phyloP scores from a whole-genome alignment of 768 basidiomycete genomes.

The Agaricus blazei region DNA sequence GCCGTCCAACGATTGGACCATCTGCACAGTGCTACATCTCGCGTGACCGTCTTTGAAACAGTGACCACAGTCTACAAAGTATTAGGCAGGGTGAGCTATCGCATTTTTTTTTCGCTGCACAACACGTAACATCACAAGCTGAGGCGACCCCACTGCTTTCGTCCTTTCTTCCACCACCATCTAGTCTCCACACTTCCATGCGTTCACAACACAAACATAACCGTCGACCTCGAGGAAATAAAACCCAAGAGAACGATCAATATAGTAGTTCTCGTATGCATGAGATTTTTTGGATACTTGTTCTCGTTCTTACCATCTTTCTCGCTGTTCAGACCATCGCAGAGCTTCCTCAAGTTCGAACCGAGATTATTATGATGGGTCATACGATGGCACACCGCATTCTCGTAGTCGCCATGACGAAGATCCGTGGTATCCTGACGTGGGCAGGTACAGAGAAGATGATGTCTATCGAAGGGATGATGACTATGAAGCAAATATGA shows the following conservation, averaged over 20 bases:
- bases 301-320: conserved; percentile 42
- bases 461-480: conserved; percentile 47
- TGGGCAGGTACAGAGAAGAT: conserved; percentile 40
- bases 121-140: conserved; percentile 28
- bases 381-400: conserved; percentile 50
- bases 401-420: conserved; percentile 50
- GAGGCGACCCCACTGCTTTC: conserved; percentile 10
- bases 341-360: conserved; percentile 39
- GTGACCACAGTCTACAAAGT: neutral
- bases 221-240: conserved; percentile 49
- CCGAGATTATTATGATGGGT: conserved; percentile 39
- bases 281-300: conserved; percentile 43
- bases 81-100: conserved; percentile 21
- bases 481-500: conserved; percentile 37
- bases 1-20: neutral
- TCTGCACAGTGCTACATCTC: neutral
- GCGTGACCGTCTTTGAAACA: conserved; percentile 4
- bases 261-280: conserved; percentile 49
- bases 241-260: conserved; percentile 44
- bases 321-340: conserved; percentile 44
- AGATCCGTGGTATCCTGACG: conserved; percentile 48
- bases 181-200: conserved; percentile 26
- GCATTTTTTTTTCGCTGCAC: conserved; percentile 24
- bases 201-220: conserved; percentile 37
- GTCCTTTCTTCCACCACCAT: conserved; percentile 19